Conservation (phyloP, 805 yeast genomes). For the Myxozyma udenii region DNA sequence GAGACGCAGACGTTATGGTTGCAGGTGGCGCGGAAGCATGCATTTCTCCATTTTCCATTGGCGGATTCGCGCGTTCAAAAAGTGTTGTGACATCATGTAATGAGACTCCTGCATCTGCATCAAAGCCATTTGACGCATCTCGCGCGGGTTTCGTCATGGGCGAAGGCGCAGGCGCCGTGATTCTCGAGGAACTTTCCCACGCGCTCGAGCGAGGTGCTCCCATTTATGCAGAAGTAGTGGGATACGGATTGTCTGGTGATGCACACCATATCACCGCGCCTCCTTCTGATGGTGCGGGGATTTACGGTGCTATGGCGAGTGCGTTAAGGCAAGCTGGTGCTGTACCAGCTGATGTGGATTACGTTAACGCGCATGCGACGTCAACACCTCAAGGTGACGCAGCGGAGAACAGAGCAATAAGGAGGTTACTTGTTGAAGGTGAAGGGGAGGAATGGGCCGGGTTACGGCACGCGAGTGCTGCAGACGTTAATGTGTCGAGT, state of each 20-base stretch:
- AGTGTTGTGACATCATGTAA: conserved; percentile 65
- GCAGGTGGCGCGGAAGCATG: conserved; percentile 95
- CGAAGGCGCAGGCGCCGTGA: conserved; percentile 84
- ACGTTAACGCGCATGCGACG: conserved; percentile 96
- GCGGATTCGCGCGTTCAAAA: conserved; percentile 89
- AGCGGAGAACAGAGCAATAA: conserved; percentile 79
- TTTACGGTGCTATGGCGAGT: conserved; percentile 72
- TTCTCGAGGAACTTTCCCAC: conserved; percentile 74
- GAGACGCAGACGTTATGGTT: conserved; percentile 79
- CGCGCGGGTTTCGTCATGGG: conserved; percentile 88
- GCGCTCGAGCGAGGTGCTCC: conserved; percentile 59
- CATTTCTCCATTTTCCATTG: conserved; percentile 78
- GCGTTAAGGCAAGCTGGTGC: conserved; percentile 58
- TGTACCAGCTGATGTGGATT: conserved; percentile 54
- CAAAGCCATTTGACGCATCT: conserved; percentile 79
- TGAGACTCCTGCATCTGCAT: conserved; percentile 61
- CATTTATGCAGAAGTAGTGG: conserved; percentile 76
- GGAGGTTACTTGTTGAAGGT: conserved; percentile 46
- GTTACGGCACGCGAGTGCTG: conserved; percentile 8
- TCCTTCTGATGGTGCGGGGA: conserved; percentile 76
- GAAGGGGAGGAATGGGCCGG: conserved; percentile 34
- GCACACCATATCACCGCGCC: conserved; percentile 95
- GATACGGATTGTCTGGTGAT: conserved; percentile 91
- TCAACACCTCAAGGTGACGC: conserved; percentile 85
- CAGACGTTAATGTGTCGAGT: conserved; percentile 54